phyloP scores from a whole-genome alignment of 345 rosid species.

The Corchorus capsularis region DNA sequence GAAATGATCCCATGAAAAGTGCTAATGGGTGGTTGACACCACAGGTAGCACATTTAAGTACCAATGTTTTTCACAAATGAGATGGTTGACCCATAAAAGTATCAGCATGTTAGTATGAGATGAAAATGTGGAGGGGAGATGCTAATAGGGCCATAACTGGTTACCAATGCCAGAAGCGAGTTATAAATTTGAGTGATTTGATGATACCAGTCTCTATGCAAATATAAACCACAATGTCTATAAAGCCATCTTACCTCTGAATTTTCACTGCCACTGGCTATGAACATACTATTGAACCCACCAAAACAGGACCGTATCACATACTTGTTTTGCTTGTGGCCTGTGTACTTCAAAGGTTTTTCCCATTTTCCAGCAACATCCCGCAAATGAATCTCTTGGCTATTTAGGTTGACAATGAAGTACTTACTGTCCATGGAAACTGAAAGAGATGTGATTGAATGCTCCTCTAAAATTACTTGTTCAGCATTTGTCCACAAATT shows the following conservation, averaged over 20 bases:
- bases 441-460: conserved; percentile 63
- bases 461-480: conserved; percentile 63
- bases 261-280: conserved; percentile 91
- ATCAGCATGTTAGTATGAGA: neutral
- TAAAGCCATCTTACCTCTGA: conserved; percentile 50
- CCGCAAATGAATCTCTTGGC: conserved; percentile 92
- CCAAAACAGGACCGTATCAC: conserved; percentile 92
- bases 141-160: neutral
- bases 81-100: neutral
- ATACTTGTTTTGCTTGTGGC: conserved; percentile 77
- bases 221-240: neutral
- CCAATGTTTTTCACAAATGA: neutral
- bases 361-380: conserved; percentile 74
- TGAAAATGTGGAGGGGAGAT: conserved; percentile 1
- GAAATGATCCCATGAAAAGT: neutral
- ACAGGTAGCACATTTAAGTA: neutral
- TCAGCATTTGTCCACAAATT: conserved; percentile 66
- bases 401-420: conserved; percentile 77
- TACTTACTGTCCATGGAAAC: conserved; percentile 64
- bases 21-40: neutral
- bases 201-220: neutral
- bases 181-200: neutral
- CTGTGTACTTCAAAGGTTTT: conserved; percentile 56
- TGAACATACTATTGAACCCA: conserved; percentile 70
- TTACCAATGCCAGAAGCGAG: neutral